Conservation (phyloP, 1,139 yeast species). For the Magnusiomyces sp. region DNA sequence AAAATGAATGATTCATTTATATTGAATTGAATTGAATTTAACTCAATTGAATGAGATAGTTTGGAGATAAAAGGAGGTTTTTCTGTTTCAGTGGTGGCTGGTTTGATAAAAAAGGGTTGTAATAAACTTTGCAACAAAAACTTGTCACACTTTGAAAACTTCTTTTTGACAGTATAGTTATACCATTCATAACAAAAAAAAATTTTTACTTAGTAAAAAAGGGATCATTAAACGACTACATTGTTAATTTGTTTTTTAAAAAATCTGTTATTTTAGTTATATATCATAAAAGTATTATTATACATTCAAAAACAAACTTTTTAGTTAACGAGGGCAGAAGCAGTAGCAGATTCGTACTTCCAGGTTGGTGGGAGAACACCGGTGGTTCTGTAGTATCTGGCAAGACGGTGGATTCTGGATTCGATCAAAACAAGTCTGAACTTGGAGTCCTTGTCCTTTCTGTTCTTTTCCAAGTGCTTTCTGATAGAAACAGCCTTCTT, state of each 20-base stretch:
- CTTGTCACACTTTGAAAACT: not conserved
- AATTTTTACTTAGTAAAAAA: not conserved
- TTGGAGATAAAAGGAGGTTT: no score
- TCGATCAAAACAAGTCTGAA: slow-evolving; percentile 99
- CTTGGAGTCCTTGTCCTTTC: slow-evolving; percentile 99
- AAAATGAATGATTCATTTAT: no score
- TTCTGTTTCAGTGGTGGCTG: no score
- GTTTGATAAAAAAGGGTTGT: no score
- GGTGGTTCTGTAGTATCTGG: slow-evolving; percentile 99
- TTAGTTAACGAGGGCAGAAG: slow-evolving; percentile 98
- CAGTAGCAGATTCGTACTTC: slow-evolving; percentile 99
- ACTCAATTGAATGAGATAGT: no score
- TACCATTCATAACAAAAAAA: not conserved
- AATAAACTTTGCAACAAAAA: no score
- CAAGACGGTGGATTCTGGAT: slow-evolving; percentile 99
- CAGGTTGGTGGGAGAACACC: slow-evolving; percentile 99
- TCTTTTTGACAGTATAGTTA: not conserved
- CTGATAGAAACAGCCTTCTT: slow-evolving; percentile 99
- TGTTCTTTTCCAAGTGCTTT: slow-evolving; percentile 99
- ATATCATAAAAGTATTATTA: not conserved
- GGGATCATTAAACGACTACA: not conserved
- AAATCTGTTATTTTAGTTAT: not conserved
- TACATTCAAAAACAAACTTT: not conserved
- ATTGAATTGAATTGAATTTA: no score
- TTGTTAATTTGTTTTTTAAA: not conserved